phyloP scores from a whole-genome alignment of 805 yeast species.

The Ogataea corticis region DNA sequence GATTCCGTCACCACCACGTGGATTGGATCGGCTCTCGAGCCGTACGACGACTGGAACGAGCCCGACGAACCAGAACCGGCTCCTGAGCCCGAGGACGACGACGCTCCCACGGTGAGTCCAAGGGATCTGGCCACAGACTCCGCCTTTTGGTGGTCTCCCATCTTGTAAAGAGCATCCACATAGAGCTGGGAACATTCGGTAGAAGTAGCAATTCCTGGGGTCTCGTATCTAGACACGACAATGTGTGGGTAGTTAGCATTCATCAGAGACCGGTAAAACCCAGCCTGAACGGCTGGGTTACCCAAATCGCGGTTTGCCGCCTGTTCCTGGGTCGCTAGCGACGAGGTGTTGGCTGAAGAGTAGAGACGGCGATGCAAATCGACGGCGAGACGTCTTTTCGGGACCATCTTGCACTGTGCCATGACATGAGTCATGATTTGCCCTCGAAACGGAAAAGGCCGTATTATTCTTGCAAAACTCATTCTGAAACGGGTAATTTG shows the following conservation, averaged over 20 bases:
- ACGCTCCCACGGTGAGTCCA: slow-evolving; percentile 32
- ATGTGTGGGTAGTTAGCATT: slow-evolving; percentile 91
- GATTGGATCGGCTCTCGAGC: slow-evolving; percentile 78
- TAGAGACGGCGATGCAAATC: background rate
- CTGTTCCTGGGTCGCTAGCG: slow-evolving; percentile 70
- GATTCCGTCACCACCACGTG: slow-evolving; percentile 94
- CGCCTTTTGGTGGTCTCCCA: slow-evolving; percentile 79
- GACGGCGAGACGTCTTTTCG: no score
- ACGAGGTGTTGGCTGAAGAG: slow-evolving; percentile 23
- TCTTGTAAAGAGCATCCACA: slow-evolving; percentile 73
- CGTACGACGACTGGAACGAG: slow-evolving; percentile 34
- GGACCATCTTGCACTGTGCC: no score
- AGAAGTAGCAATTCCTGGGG: slow-evolving; percentile 86
- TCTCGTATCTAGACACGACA: slow-evolving; percentile 91
- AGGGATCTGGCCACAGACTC: slow-evolving; percentile 57
- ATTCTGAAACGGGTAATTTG: background rate
- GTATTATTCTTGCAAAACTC: slow-evolving; percentile 3
- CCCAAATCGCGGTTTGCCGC: slow-evolving; percentile 76
- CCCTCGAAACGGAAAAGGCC: slow-evolving; percentile 1
- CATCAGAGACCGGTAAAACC: slow-evolving; percentile 73
- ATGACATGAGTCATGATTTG: background rate
- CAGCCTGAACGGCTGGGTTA: slow-evolving; percentile 76
- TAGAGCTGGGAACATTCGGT: slow-evolving; percentile 78
- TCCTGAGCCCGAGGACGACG: slow-evolving; percentile 17
- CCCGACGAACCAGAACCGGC: slow-evolving; percentile 22